Percentiles rank a stretch among this genome's conserved stretches.
These are phyloP conservation scores for Russula abietina DNA, from an alignment of 768 basidiomycete genomes.

Conservation along the genomic window DNA sequence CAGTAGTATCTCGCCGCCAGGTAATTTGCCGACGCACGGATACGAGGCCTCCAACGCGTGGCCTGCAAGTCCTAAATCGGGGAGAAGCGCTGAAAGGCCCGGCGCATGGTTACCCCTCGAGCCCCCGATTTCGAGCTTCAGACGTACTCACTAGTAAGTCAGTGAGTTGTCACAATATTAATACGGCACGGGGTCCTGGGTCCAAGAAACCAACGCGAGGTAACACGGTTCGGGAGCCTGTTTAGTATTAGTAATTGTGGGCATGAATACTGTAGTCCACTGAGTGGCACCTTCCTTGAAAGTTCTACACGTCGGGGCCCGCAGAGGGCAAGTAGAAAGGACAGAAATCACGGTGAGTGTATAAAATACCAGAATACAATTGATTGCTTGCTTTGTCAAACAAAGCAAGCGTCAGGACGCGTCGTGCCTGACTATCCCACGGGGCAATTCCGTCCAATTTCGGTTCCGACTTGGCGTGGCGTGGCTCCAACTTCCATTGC, in stretches of 20 bases:
- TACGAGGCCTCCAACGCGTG: constrained; percentile 1
- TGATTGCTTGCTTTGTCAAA: neutral
- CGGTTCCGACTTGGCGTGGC: no score
- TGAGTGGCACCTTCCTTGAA: neutral
- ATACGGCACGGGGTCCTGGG: neutral
- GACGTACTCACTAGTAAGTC: no score
- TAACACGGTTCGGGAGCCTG: neutral
- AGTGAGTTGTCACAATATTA: neutral
- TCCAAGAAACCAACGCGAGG: neutral
- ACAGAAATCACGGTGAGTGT: neutral
- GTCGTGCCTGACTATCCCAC: no score
- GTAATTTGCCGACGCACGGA: neutral
- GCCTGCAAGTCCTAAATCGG: constrained; percentile 8
- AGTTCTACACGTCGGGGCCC: neutral
- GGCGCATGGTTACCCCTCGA: no score
- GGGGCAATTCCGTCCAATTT: no score
- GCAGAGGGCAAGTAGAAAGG: no score
- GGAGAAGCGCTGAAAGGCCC: no score
- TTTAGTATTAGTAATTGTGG: neutral
- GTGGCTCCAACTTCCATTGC: neutral
- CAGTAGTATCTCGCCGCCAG: neutral
- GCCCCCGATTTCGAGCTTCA: neutral
- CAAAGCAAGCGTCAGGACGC: no score
- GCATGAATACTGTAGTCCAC: constrained; percentile 5
- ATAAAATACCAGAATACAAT: neutral